Percentiles rank a stretch among this genome's conserved stretches.
Evolutionary conservation across 2,329 filamentous ascomycete genomes (phyloP).

Genomic region (Penicillium sp.): DNA sequence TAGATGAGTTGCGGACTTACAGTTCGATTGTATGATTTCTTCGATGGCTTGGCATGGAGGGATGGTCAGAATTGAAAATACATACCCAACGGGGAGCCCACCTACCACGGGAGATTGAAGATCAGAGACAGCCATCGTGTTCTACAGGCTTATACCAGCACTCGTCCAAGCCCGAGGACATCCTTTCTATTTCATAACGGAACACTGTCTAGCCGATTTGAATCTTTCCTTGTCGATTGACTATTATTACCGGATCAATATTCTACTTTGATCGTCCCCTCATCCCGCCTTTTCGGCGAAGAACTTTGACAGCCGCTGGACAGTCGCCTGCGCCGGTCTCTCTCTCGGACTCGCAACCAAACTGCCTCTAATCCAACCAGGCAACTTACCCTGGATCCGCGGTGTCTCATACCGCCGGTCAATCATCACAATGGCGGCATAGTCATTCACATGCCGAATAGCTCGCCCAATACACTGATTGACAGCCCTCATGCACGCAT

Average conservation of each 20-base stretch:
- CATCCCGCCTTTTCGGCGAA: constrained; percentile 27
- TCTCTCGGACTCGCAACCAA: constrained; percentile 43
- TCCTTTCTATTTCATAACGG: no score
- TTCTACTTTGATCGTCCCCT: not conserved
- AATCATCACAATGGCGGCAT: constrained; percentile 83
- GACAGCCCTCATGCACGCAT: constrained; percentile 92
- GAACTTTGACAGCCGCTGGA: constrained; percentile 36
- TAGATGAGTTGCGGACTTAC: no score
- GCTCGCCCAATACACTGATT: constrained; percentile 95
- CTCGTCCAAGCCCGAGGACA: no score
- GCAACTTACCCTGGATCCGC: constrained; percentile 76
- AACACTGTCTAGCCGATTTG: no score
- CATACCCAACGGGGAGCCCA: no score
- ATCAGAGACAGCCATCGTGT: no score
- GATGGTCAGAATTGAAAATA: no score
- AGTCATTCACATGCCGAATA: constrained; percentile 84
- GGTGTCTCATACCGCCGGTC: constrained; percentile 76
- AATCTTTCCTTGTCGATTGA: not conserved
- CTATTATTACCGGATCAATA: not conserved
- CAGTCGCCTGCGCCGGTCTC: constrained; percentile 27
- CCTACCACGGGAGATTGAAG: no score
- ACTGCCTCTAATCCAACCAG: constrained; percentile 81
- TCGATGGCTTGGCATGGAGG: no score
- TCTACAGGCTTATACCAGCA: no score
- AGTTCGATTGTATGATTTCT: no score